Evolutionary conservation across 108 stramenopile genomes (phyloP).

Genomic region (Nitzschia sp.): DNA sequence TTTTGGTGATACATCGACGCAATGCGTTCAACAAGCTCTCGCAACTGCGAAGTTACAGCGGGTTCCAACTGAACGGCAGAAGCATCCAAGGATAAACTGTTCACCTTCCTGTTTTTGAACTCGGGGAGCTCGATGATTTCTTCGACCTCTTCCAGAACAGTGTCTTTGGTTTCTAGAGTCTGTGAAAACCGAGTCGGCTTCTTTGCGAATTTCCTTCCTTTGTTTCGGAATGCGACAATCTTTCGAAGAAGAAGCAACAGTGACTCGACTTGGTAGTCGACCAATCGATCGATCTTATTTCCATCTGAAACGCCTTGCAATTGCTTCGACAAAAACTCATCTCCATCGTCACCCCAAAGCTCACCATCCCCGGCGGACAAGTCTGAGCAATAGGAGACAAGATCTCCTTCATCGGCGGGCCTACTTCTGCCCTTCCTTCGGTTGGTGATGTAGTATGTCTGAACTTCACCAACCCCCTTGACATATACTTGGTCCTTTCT

Average conservation of each 20-base stretch:
- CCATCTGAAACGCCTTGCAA: constrained; percentile 1
- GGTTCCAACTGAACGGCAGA: background rate
- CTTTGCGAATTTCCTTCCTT: constrained; percentile 2
- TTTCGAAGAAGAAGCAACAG: constrained; percentile 10
- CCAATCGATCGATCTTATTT: constrained; percentile 10
- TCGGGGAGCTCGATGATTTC: constrained; percentile 18
- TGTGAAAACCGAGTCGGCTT: background rate
- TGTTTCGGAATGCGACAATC: constrained; percentile 22
- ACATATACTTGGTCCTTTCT: constrained; percentile 16
- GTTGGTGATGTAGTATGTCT: constrained; percentile 15
- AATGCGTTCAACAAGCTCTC: constrained; percentile 13
- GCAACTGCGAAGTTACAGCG: constrained; percentile 12
- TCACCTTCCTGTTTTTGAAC: constrained; percentile 11
- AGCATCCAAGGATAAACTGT: background rate
- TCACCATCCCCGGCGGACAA: constrained; percentile 36
- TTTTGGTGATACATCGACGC: constrained; percentile 22
- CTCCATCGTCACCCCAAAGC: constrained; percentile 20
- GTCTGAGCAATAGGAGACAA: constrained; percentile 16
- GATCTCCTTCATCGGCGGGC: background rate
- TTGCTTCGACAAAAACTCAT: background rate
- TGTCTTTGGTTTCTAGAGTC: background rate
- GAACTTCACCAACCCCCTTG: constrained; percentile 12
- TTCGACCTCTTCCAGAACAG: constrained; percentile 20
- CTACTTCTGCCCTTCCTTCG: background rate
- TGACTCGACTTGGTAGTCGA: constrained; percentile 32